phyloP scores from a whole-genome alignment of 1,139 yeast species.

The Yamadazyma triangularis region DNA sequence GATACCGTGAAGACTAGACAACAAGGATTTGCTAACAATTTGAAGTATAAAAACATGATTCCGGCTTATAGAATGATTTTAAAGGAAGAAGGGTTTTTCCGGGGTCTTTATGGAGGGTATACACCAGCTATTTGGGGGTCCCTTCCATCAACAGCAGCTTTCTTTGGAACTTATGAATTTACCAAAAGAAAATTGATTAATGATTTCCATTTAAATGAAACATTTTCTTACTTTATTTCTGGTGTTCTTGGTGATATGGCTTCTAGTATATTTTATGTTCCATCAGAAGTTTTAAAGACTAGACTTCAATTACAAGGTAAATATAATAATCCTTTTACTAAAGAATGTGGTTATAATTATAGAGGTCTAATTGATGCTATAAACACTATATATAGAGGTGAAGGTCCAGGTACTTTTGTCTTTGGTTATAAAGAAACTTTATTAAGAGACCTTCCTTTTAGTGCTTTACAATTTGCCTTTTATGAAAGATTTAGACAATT shows the following conservation, averaged over 20 bases:
- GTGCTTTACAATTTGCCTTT: slow-evolving; percentile 93
- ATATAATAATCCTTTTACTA: slow-evolving; percentile 71
- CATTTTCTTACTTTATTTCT: slow-evolving; percentile 73
- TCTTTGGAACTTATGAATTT: slow-evolving; percentile 85
- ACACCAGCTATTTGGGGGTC: slow-evolving; percentile 88
- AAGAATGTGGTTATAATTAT: slow-evolving; percentile 81
- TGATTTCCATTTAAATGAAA: slow-evolving; percentile 67
- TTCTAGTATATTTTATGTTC: slow-evolving; percentile 91
- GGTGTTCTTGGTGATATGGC: slow-evolving; percentile 92
- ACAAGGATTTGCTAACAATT: slow-evolving; percentile 76
- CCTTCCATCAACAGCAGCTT: slow-evolving; percentile 88
- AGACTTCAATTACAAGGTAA: slow-evolving; percentile 89
- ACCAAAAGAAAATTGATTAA: slow-evolving; percentile 68
- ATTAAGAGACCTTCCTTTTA: slow-evolving; percentile 87
- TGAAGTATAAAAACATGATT: slow-evolving; percentile 61
- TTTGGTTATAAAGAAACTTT: slow-evolving; percentile 93
- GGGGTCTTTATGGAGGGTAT: slow-evolving; percentile 91
- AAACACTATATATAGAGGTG: slow-evolving; percentile 54
- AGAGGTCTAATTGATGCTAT: slow-evolving; percentile 67
- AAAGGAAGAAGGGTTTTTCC: slow-evolving; percentile 74
- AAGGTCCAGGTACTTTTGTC: slow-evolving; percentile 73
- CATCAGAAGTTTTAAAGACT: slow-evolving; percentile 93
- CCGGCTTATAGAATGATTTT: slow-evolving; percentile 72
- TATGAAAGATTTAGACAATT: slow-evolving; percentile 76
- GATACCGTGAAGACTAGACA: slow-evolving; percentile 97